phyloP scores from a whole-genome alignment of 2,329 filamentous ascomycete species.

The Tolypocladium guangdongense region DNA sequence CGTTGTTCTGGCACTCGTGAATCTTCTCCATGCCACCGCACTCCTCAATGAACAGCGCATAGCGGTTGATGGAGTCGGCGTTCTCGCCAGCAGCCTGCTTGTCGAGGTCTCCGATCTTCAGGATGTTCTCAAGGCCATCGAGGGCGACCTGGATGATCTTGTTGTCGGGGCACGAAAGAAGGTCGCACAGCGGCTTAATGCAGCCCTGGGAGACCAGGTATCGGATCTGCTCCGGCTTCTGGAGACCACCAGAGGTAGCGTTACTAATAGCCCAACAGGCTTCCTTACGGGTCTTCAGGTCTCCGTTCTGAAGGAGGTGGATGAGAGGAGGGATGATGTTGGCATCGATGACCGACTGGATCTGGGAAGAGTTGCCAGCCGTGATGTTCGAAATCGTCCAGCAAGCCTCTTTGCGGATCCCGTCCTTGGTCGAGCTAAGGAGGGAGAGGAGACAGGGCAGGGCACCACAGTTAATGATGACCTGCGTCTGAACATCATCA shows the following conservation, averaged over 20 bases:
- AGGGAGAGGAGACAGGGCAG: constrained; percentile 87
- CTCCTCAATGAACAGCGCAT: constrained; percentile 96
- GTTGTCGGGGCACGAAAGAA: constrained; percentile 93
- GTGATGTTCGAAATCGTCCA: constrained; percentile 99
- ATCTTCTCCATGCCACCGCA: constrained; percentile 99
- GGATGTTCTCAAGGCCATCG: constrained; percentile 95
- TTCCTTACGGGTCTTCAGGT: constrained; percentile 98
- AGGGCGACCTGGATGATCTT: constrained; percentile 99
- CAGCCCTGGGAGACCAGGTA: constrained; percentile 89
- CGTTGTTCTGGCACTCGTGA: constrained; percentile 98
- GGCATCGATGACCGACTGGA: constrained; percentile 91
- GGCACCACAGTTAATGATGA: constrained; percentile 97
- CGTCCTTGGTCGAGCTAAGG: constrained; percentile 93
- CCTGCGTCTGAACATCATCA: constrained; percentile 96
- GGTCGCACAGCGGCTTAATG: constrained; percentile 94
- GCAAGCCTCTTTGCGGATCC: constrained; percentile 97
- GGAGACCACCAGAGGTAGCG: constrained; percentile 89
- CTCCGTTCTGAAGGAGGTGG: constrained; percentile 88
- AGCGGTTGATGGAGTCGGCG: constrained; percentile 80
- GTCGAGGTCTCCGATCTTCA: constrained; percentile 98
- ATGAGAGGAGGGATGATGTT: constrained; percentile 96
- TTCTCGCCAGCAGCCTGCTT: constrained; percentile 76
- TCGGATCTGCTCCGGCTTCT: constrained; percentile 97
- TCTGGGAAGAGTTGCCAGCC: constrained; percentile 94
- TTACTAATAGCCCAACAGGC: constrained; percentile 99